Percentiles rank a stretch among this genome's conserved stretches.
These are phyloP conservation scores for Tetraselmis chui DNA, from an alignment of 139 green algal genomes.

Conservation along the genomic window DNA sequence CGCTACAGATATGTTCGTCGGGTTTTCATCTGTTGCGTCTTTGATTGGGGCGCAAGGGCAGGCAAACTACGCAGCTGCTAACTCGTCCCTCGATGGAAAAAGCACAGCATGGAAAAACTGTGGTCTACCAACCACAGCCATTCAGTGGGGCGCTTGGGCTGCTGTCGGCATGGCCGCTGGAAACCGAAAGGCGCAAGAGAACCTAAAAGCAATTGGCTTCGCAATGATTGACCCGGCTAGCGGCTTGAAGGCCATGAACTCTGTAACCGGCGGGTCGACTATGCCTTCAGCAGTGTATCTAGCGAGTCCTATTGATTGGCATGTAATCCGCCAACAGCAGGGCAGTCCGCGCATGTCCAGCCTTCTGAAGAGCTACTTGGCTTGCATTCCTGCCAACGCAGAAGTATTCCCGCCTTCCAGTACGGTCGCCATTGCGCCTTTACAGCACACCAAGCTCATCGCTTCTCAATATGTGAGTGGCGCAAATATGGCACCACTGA, in stretches of 20 bases:
- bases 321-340: too few species aligned
- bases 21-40: not conserved
- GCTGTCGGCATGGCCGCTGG: not conserved
- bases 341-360: not conserved
- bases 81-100: conserved; percentile 34
- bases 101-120: not conserved
- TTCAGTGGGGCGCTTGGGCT: not conserved
- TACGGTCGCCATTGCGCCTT: too few species aligned
- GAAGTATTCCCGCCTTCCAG: too few species aligned
- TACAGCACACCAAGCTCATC: too few species aligned
- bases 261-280: too few species aligned
- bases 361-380: not conserved
- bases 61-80: conserved; percentile 44
- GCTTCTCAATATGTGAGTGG: too few species aligned
- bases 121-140: not conserved
- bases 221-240: not conserved
- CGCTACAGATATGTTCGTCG: not conserved
- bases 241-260: not conserved
- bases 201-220: not conserved
- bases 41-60: conserved; percentile 22
- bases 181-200: not conserved
- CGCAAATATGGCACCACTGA: too few species aligned
- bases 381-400: not conserved
- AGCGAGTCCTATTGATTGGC: not conserved
- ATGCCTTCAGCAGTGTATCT: too few species aligned